Conservation (phyloP, 1,284 basidiomycete species). For the Crepidotus sp. region DNA sequence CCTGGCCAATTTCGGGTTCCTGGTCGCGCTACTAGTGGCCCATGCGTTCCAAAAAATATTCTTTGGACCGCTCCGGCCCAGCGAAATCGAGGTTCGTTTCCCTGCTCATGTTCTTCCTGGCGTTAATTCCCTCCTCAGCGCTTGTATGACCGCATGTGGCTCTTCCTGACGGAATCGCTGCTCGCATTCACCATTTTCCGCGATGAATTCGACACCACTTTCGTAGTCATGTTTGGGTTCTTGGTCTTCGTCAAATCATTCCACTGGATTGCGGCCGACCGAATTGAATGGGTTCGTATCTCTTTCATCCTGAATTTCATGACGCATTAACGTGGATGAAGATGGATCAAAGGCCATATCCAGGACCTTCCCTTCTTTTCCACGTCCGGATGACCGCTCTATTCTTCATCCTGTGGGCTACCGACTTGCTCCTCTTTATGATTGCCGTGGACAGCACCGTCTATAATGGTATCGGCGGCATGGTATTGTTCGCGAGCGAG, state of each 20-base stretch:
- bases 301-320: constrained; percentile 1
- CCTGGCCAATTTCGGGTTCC: constrained; percentile 86
- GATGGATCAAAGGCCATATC: constrained; percentile 95
- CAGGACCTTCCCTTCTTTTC: constrained; percentile 74
- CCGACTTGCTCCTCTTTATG: constrained; percentile 67
- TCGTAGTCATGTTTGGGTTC: constrained; percentile 87
- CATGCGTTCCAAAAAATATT: constrained; percentile 80
- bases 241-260: constrained; percentile 95
- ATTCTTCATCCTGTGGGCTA: constrained; percentile 60
- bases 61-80: constrained; percentile 83
- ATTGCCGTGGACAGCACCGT: constrained; percentile 75
- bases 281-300: constrained; percentile 84
- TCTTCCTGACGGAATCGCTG: constrained; percentile 93
- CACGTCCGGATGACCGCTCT: constrained; percentile 76
- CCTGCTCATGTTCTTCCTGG: neutral
- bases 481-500: constrained; percentile 94
- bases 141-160: constrained; percentile 93
- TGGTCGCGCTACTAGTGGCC: constrained; percentile 69
- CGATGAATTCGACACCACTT: constrained; percentile 88
- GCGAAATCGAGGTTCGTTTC: constrained; percentile 80
- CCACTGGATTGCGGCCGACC: constrained; percentile 92
- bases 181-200: constrained; percentile 96
- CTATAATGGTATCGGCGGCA: constrained; percentile 74
- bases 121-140: constrained; percentile 42
- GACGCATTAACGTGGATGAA: constrained; percentile 25